phyloP scores from a whole-genome alignment of 225 moss, liverwort and hornwort species.

The Marchantia paleacea region DNA sequence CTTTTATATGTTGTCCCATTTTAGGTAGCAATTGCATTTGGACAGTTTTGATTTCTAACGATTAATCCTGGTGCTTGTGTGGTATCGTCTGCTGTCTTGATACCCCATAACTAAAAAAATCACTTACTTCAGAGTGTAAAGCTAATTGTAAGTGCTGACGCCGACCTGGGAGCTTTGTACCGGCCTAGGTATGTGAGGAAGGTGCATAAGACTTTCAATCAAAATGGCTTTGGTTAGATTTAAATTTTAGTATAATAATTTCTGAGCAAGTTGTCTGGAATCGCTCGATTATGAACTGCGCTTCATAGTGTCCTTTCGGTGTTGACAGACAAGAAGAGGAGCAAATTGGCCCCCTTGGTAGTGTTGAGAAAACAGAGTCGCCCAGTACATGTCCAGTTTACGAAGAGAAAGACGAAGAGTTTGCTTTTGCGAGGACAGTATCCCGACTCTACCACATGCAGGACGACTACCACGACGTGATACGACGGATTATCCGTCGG shows the following conservation, averaged over 20 bases:
- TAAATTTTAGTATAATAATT: too few species aligned
- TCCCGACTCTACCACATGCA: background rate
- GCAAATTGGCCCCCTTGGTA: constrained; percentile 27
- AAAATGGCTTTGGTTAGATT: too few species aligned
- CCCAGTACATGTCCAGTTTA: constrained; percentile 6
- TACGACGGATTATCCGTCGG: constrained; percentile 62
- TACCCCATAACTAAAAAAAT: background rate
- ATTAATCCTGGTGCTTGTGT: background rate
- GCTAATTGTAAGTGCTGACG: constrained; percentile 74
- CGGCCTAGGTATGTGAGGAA: constrained; percentile 56
- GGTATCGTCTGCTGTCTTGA: background rate
- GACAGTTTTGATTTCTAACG: background rate
- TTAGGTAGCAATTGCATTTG: background rate
- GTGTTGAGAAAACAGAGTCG: constrained; percentile 43
- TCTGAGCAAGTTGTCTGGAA: background rate
- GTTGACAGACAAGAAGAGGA: constrained; percentile 27
- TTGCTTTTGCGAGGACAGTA: constrained; percentile 81
- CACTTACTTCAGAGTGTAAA: constrained; percentile 62
- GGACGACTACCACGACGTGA: constrained; percentile 71
- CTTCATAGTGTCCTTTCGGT: background rate
- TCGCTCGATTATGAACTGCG: background rate
- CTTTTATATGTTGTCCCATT: background rate
- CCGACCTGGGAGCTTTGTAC: constrained; percentile 60
- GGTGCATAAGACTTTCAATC: background rate
- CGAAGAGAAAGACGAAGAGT: constrained; percentile 75